Base-by-base conservation (phyloP, 1,284 basidiomycete species). In the Somion occarium region DNA sequence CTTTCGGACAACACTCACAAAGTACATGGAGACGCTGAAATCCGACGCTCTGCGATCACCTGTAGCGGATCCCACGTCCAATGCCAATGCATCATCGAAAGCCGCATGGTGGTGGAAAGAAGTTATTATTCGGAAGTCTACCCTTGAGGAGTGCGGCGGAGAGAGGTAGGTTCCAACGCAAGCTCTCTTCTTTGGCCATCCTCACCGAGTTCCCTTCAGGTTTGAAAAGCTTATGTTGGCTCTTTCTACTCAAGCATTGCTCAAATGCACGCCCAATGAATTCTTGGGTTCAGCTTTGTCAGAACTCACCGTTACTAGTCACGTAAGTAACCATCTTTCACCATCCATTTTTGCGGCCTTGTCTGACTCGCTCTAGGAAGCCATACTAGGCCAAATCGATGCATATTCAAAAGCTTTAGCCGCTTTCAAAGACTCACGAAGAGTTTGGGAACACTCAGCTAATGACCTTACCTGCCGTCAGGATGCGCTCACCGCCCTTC, bases 121-220 rank as follows among this genome's bases (percentile, higher is more conserved):
- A 49, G 70, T 79, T 1, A 66, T 79, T 4, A 74, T 79, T 3
- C 69, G 78, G 34, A 79, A 75, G 57, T 79, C 78, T 7, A 55
- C 79, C 38, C 58, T 80, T 26, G 78, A 80, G 53, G 78, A 80
- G 56, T 80, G 76, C 57, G 58, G 64, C 27, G 78, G 78, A n/a
- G 75, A 75, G 46, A 71, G 72, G 78, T 79, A 52, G 48, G 61
- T 56, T 30, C 23, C 46, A n/a, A n/a, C 42, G 34, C 19, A 43
- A 42, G 7, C 7, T 46, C 42, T 43, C 2, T 26, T n/a, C n/a
- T n/a, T n/a, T n/a, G n/a, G n/a, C n/a, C n/a, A n/a, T n/a, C n/a
- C n/a, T n/a, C n/a, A n/a, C n/a, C n/a, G n/a, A n/a, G n/a, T n/a
- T n/a, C n/a, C n/a, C n/a, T n/a, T n/a, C 53, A 80, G 78, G 57